Conservation (phyloP, 805 yeast genomes). For the Starmerella vitae region DNA sequence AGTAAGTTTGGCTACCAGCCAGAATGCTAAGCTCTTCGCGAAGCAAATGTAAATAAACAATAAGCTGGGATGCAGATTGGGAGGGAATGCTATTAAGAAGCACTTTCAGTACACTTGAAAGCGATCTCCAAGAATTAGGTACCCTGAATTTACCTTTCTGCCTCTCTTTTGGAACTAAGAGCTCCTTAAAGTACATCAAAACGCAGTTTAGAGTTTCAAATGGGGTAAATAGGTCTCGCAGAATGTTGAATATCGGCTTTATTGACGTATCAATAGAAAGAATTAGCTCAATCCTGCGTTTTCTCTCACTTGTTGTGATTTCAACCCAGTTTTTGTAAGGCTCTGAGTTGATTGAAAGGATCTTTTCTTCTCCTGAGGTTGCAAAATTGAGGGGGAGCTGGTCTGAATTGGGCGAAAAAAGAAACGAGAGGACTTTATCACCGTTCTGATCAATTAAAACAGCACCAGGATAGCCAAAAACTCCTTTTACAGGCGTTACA, state of each 20-base stretch:
- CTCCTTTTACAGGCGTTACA: slow-evolving; percentile 9
- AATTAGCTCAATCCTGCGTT: neutral
- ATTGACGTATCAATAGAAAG: neutral
- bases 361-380: neutral
- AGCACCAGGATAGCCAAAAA: slow-evolving; percentile 7
- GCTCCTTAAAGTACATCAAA: too few species aligned
- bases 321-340: slow-evolving; percentile 8
- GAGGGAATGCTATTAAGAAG: neutral
- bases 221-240: slow-evolving; percentile 4
- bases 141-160: too few species aligned
- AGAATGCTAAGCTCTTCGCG: slow-evolving; percentile 63
- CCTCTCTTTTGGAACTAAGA: too few species aligned
- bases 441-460: neutral
- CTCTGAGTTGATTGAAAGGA: neutral
- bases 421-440: neutral
- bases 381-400: neutral
- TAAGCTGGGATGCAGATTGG: slow-evolving; percentile 29
- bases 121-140: slow-evolving; percentile 4
- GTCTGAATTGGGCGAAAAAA: slow-evolving; percentile 8
- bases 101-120: neutral
- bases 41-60: slow-evolving; percentile 57
- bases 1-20: slow-evolving; percentile 30
- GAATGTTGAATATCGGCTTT: slow-evolving; percentile 4
- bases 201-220: slow-evolving; percentile 3
- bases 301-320: neutral